Percentiles rank a stretch among this genome's conserved stretches.
Conservation (phyloP, 306 rosid genomes). For the Pyrus communis region DNA sequence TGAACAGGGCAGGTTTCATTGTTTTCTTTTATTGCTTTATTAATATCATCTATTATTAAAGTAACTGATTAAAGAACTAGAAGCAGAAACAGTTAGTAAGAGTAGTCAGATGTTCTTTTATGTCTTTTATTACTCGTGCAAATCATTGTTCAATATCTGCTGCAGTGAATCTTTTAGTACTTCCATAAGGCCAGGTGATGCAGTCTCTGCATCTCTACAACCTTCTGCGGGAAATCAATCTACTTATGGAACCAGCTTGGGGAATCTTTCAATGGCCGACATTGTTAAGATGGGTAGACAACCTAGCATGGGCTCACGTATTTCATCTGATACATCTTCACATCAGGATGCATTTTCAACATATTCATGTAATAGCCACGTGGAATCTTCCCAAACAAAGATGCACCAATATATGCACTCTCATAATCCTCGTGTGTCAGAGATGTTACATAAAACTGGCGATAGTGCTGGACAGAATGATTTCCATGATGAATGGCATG, state of each 20-base stretch:
- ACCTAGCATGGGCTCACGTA: slow-evolving; percentile 8
- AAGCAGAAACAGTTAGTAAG: background rate
- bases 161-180: slow-evolving; percentile 49
- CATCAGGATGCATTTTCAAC: slow-evolving; percentile 24
- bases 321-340: slow-evolving; percentile 5
- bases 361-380: slow-evolving; percentile 12
- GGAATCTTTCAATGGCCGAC: slow-evolving; percentile 61
- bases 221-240: slow-evolving; percentile 31
- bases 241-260: slow-evolving; percentile 27
- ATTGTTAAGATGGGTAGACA: slow-evolving; percentile 49
- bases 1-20: background rate
- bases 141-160: slow-evolving; percentile 14
- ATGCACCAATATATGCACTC: slow-evolving; percentile 7
- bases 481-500: slow-evolving; percentile 38
- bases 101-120: background rate
- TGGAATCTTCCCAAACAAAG: slow-evolving; percentile 27
- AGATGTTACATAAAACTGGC: background rate
- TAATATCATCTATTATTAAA: background rate
- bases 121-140: background rate
- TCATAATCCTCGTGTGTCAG: slow-evolving; percentile 19
- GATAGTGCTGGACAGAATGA: slow-evolving; percentile 15
- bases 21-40: background rate
- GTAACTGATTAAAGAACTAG: background rate
- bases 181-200: slow-evolving; percentile 27
- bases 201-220: slow-evolving; percentile 18